A percentile compares a stretch with the other conserved stretches of the same genome.
phyloP scores from a whole-genome alignment of 176 grass and related monocot species.

The Tillandsia fasciculata region DNA sequence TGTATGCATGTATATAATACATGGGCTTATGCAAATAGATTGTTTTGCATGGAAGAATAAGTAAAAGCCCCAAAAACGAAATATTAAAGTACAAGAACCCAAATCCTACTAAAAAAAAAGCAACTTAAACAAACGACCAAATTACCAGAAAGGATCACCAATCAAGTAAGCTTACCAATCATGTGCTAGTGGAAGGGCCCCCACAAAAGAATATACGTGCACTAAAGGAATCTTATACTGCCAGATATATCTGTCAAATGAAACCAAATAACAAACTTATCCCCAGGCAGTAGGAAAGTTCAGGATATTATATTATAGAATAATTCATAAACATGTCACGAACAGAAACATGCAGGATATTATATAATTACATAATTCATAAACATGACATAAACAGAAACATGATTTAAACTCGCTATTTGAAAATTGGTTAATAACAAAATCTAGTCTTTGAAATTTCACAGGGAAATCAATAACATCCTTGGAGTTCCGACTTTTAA shows the following conservation, averaged over 20 bases:
- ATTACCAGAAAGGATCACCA: neutral
- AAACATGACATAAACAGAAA: too few relatives aligned
- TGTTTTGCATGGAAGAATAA: too few relatives aligned
- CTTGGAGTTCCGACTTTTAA: too few relatives aligned
- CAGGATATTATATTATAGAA: neutral
- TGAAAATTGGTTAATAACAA: too few relatives aligned
- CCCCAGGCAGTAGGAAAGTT: slow-evolving; percentile 12
- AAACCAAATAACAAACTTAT: slow-evolving; percentile 14
- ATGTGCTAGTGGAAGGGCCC: slow-evolving; percentile 67
- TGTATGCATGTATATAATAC: too few relatives aligned
- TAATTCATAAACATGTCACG: neutral
- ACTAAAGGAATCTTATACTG: slow-evolving; percentile 78
- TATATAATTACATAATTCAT: too few relatives aligned
- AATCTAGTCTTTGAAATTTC: too few relatives aligned
- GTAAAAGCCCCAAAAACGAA: neutral
- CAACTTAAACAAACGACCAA: slow-evolving; percentile 13
- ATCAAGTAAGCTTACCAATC: slow-evolving; percentile 50
- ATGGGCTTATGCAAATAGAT: too few relatives aligned
- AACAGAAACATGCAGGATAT: neutral
- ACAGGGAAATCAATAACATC: too few relatives aligned
- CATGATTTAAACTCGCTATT: too few relatives aligned
- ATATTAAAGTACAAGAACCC: neutral
- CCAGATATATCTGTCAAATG: slow-evolving; percentile 59
- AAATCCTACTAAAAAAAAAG: neutral
- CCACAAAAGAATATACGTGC: slow-evolving; percentile 76